Evolutionary conservation across 768 basidiomycete species (phyloP).

Genomic region (Phanerochaete sordida): DNA sequence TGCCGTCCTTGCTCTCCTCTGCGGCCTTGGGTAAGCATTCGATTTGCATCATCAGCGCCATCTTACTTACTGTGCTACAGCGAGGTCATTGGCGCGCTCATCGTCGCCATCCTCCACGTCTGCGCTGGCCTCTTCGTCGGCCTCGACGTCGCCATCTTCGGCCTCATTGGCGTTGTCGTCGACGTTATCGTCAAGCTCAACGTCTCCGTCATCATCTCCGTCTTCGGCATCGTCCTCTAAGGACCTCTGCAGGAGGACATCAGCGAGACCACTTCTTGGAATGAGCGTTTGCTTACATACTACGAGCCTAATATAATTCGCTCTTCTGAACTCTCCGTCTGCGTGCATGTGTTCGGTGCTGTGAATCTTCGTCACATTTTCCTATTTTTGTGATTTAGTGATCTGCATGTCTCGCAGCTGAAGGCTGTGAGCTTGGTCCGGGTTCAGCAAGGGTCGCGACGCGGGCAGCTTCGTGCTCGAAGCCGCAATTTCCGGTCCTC

Average conservation of each 20-base stretch:
- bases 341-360: too few species aligned
- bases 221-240: slow-evolving; percentile 22
- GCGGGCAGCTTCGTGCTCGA: too few species aligned
- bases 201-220: slow-evolving; percentile 17
- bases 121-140: slow-evolving; percentile 20
- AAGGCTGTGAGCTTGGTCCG: too few species aligned
- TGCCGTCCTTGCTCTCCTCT: slow-evolving; percentile 20
- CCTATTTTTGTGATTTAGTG: too few species aligned
- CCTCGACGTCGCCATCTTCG: slow-evolving; percentile 21
- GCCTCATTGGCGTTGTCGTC: slow-evolving; percentile 18
- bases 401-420: too few species aligned
- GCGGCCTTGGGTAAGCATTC: slow-evolving; percentile 21
- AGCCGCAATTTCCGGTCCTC: too few species aligned
- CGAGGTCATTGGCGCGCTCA: slow-evolving; percentile 20
- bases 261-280: not conserved
- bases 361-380: too few species aligned
- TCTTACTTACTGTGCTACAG: slow-evolving; percentile 1
- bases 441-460: too few species aligned
- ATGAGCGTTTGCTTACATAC: not conserved
- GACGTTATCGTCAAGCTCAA: slow-evolving; percentile 22
- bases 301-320: not conserved
- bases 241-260: not conserved
- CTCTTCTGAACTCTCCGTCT: not conserved
- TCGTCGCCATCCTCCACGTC: slow-evolving; percentile 20
- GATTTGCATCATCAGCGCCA: not conserved